phyloP scores from a whole-genome alignment of 106 monocot genomes.

The Cymbidium sinense region DNA sequence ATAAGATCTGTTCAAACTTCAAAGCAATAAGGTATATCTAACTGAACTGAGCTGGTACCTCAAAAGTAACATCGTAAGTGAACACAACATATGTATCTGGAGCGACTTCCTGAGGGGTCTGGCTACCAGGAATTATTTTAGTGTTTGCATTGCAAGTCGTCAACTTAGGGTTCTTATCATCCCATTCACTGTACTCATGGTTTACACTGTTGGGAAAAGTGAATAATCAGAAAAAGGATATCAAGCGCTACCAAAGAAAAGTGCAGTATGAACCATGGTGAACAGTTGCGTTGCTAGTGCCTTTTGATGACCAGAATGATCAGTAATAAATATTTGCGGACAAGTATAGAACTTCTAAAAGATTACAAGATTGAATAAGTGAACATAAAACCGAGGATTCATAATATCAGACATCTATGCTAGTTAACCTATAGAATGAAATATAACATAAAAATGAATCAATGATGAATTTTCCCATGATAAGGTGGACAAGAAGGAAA shows the following conservation, averaged over 20 bases:
- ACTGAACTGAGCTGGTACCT: conserved; percentile 17
- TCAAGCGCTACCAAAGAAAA: not conserved
- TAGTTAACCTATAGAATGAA: too few species aligned
- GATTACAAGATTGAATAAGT: too few species aligned
- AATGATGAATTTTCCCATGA: too few species aligned
- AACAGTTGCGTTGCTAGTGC: not conserved
- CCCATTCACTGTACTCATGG: conserved; percentile 42
- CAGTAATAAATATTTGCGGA: too few species aligned
- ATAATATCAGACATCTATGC: too few species aligned
- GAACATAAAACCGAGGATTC: too few species aligned
- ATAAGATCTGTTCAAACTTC: not conserved
- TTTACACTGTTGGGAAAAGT: conserved; percentile 17
- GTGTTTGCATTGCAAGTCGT: conserved; percentile 30
- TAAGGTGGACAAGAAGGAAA: too few species aligned
- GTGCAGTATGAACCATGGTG: not conserved
- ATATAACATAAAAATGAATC: too few species aligned
- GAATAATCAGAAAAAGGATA: not conserved
- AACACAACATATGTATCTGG: conserved; percentile 33
- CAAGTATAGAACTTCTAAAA: too few species aligned
- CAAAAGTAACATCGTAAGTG: conserved; percentile 42
- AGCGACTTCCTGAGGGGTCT: conserved; percentile 32
- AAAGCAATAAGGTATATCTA: too few species aligned
- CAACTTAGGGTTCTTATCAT: conserved; percentile 40
- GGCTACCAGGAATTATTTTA: conserved; percentile 21
- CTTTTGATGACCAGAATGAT: not conserved